Evolutionary conservation across 441 rosid genomes (phyloP).

Genomic region (Eugenia klotzschiana): DNA sequence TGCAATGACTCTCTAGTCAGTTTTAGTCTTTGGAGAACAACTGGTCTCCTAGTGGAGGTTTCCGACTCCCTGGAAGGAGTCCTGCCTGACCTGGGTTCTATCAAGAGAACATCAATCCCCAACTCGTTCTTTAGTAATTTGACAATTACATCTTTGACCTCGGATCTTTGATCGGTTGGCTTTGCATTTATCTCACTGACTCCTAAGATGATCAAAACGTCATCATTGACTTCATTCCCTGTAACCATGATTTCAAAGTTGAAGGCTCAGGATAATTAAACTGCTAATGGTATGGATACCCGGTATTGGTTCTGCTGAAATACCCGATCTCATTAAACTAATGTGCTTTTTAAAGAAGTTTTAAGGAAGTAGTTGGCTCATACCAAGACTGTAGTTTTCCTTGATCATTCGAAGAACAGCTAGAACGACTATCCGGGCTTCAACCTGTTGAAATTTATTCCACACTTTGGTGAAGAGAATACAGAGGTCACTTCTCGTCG

Average conservation of each 20-base stretch:
- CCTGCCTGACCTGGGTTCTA: slow-evolving; percentile 17
- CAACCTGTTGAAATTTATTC: slow-evolving; percentile 45
- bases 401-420: slow-evolving; percentile 81
- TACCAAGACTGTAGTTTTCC: slow-evolving; percentile 62
- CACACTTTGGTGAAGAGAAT: not conserved
- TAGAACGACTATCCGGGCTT: slow-evolving; percentile 81
- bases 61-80: slow-evolving; percentile 5
- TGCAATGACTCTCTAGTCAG: slow-evolving; percentile 52
- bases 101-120: slow-evolving; percentile 47
- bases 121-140: slow-evolving; percentile 51
- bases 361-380: not conserved
- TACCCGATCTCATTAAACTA: not conserved
- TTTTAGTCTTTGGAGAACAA: slow-evolving; percentile 37
- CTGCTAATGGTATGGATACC: not conserved
- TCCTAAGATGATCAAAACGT: slow-evolving; percentile 59
- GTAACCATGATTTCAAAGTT: slow-evolving; percentile 8
- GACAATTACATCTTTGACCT: slow-evolving; percentile 37
- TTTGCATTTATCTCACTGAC: slow-evolving; percentile 12
- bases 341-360: not conserved
- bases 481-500: not conserved
- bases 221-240: slow-evolving; percentile 66
- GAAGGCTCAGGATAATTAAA: not conserved
- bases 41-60: slow-evolving; percentile 59
- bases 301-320: not conserved
- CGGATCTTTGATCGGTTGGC: slow-evolving; percentile 13